These are phyloP conservation scores for Aspergillus haitiensis DNA, from an alignment of 495 filamentous ascomycete genomes.

Conservation along the genomic window DNA sequence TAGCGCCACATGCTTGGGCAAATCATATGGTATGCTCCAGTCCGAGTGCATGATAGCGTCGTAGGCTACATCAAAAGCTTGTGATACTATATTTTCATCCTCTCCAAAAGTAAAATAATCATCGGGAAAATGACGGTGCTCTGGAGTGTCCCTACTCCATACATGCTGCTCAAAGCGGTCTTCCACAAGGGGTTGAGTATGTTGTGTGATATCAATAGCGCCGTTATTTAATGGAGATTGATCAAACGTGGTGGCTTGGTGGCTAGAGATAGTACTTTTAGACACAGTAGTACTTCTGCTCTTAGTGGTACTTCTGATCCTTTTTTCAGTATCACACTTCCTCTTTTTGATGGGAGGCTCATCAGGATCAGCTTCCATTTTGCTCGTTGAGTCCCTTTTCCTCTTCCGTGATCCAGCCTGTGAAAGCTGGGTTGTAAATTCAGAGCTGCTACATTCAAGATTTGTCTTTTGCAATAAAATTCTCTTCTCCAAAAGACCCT, in stretches of 20 bases:
- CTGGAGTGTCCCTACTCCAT: not conserved
- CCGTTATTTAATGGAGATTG: not conserved
- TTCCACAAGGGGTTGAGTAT: not conserved
- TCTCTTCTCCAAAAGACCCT: conserved; percentile 23
- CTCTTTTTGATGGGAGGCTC: not conserved
- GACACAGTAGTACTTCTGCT: not conserved
- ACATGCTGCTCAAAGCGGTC: not conserved
- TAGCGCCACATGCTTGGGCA: not conserved
- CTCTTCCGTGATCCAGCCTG: conserved; percentile 6
- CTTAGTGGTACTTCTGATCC: not conserved
- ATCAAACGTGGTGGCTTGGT: conserved; percentile 1
- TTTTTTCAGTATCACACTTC: not conserved
- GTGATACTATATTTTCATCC: not conserved
- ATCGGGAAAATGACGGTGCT: too few relatives aligned
- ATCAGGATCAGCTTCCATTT: not conserved
- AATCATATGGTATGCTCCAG: not conserved
- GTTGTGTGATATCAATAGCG: not conserved
- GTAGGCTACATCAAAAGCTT: conserved; percentile 17
- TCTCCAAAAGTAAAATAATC: not conserved
- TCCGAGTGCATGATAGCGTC: conserved; percentile 18
- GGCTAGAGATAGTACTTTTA: conserved; percentile 1
- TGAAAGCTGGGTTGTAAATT: not conserved
- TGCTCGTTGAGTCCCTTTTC: not conserved
- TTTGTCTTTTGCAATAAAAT: conserved; percentile 21
- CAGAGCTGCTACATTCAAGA: not conserved